phyloP scores from a whole-genome alignment of 495 filamentous ascomycete genomes.

The Elaphomyces granulatus region DNA sequence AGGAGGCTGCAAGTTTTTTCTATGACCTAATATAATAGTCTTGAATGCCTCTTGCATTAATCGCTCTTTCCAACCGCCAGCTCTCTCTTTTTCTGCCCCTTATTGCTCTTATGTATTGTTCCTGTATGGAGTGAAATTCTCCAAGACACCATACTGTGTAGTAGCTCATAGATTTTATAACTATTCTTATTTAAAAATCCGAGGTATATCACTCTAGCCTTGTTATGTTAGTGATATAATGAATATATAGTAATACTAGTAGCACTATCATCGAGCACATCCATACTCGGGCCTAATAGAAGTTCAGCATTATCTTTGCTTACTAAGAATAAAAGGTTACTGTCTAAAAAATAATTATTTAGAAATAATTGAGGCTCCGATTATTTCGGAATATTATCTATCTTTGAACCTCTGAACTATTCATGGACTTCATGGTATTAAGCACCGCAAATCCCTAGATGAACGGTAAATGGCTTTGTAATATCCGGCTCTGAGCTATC shows the following conservation, averaged over 20 bases:
- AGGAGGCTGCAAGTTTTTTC: too few relatives aligned
- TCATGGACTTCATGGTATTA: background rate
- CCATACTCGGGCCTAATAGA: background rate
- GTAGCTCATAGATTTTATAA: too few relatives aligned
- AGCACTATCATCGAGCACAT: background rate
- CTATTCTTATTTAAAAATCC: too few relatives aligned
- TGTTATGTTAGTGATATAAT: background rate
- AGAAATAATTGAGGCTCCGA: background rate
- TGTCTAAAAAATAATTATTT: background rate
- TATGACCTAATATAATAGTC: too few relatives aligned
- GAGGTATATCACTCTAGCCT: too few relatives aligned
- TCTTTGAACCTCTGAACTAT: background rate
- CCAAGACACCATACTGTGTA: too few relatives aligned
- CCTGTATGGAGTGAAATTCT: too few relatives aligned
- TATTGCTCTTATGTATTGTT: too few relatives aligned
- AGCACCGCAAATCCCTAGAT: background rate
- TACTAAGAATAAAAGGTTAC: background rate
- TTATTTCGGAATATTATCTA: too few relatives aligned
- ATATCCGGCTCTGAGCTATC: background rate
- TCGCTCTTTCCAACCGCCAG: too few relatives aligned
- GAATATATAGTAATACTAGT: background rate
- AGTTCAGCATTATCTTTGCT: background rate
- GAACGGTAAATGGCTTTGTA: background rate
- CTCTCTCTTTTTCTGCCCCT: too few relatives aligned
- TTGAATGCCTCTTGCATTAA: too few relatives aligned